Base-by-base conservation (phyloP, 345 rosid species). In the Euphorbia lathyris region DNA sequence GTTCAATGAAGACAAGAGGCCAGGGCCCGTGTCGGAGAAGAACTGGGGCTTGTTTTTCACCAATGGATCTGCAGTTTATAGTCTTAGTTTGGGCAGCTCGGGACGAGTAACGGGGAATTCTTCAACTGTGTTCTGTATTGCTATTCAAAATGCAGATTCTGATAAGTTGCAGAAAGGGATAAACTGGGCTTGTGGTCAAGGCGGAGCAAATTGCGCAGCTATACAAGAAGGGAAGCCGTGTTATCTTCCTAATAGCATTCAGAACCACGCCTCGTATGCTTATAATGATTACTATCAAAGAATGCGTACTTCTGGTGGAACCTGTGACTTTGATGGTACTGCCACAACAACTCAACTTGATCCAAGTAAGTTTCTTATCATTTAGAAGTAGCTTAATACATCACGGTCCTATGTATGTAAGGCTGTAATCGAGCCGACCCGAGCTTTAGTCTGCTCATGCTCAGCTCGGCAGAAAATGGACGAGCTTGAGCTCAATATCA, bases 181-280 rank as follows among this genome's bases (percentile, higher is more conserved):
- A 69, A 85, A 90, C 76, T 96, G 98, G 98, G 99, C 99, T 56
- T 96, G 98, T 73, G 98, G 99, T 40, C 90, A 79, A 80, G 96
- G 99, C 47, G 86, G 79, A 68, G 99, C 98, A 67, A 89, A 85
- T 63, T 96, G 99, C 59, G 29, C 75, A 0, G 80, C 89, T 30
- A 85, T 92, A 67, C 99, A 90, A 72, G 68, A 78, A 17, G 99
- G 99, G 51, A 75, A 69, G 67, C 74, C 89, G 0, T 96, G 99
- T 69, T 96, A 70, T 83, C 52, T 32, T 1, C 99, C 99, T 0
- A 70, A 92, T 67, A 79, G 71, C 55, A 27, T 84, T 58, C 74
- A 69, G 71, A 89, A 81, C 75, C 99, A 92, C 27, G 98, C 98
- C 43, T 96, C 99, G 2, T 96, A 80, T 80, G 98, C 98, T 32